Evolutionary conservation across 768 basidiomycete genomes (phyloP).

Genomic region (Lactarius hengduanensis): DNA sequence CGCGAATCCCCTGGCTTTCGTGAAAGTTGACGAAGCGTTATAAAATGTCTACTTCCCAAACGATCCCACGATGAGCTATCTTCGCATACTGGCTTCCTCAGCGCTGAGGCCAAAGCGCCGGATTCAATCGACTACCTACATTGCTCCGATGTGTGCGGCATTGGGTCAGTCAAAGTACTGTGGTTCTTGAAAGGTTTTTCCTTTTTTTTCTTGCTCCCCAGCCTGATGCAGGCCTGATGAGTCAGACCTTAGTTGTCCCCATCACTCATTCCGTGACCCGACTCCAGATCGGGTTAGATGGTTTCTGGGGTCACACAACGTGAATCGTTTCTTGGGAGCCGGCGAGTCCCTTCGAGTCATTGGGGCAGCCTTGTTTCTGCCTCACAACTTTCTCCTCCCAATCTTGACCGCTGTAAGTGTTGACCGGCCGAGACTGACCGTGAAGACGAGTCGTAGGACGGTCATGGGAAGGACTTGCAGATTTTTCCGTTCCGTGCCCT

Average conservation of each 20-base stretch:
- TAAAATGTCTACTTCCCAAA: background rate
- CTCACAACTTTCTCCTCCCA: background rate
- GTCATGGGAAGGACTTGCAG: background rate
- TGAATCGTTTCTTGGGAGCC: background rate
- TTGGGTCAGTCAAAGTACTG: slow-evolving; percentile 1
- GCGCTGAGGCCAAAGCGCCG: background rate
- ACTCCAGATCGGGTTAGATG: slow-evolving; percentile 16
- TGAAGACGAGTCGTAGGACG: background rate
- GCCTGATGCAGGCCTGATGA: background rate
- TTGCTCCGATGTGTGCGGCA: slow-evolving; percentile 17
- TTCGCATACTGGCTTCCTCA: background rate
- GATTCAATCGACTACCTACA: background rate
- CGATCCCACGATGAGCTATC: background rate
- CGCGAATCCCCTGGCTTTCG: slow-evolving; percentile 2
- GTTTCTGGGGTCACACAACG: slow-evolving; percentile 1
- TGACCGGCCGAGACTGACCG: background rate
- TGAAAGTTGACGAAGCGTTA: slow-evolving; percentile 5
- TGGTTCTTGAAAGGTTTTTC: background rate
- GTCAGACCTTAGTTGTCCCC: slow-evolving; percentile 5
- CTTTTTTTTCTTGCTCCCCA: background rate
- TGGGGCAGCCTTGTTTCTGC: background rate
- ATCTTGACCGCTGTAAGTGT: background rate
- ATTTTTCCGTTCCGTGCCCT: background rate
- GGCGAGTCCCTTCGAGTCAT: background rate
- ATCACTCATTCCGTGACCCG: slow-evolving; percentile 1